A percentile compares a stretch with the other conserved stretches of the same genome.
Conservation (phyloP, 2,329 filamentous ascomycete genomes). For the Nigrograna mackinnonii region DNA sequence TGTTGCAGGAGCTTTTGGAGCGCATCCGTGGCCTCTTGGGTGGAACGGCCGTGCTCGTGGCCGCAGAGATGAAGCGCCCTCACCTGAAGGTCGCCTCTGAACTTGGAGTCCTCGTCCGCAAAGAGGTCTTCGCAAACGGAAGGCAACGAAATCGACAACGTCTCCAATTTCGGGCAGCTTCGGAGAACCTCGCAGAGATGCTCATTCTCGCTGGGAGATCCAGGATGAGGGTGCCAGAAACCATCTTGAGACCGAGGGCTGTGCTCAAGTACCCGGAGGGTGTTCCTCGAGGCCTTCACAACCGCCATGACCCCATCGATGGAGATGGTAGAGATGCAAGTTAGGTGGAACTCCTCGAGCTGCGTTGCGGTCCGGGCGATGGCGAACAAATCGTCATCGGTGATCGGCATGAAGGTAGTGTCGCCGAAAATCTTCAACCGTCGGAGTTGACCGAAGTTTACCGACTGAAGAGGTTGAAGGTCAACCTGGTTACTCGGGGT, state of each 20-base stretch:
- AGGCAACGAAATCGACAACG: slow-evolving; percentile 53
- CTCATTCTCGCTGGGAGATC: slow-evolving; percentile 46
- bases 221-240: slow-evolving; percentile 55
- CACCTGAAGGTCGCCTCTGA: slow-evolving; percentile 53
- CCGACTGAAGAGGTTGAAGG: slow-evolving; percentile 48
- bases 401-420: slow-evolving; percentile 56
- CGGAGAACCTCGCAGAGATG: slow-evolving; percentile 54
- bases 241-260: slow-evolving; percentile 57
- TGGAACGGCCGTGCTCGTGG: slow-evolving; percentile 40
- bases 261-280: slow-evolving; percentile 56
- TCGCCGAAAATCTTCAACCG: slow-evolving; percentile 60
- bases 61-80: slow-evolving; percentile 53
- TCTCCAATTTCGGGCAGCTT: slow-evolving; percentile 50
- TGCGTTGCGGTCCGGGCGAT: slow-evolving; percentile 56
- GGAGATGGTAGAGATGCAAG: slow-evolving; percentile 56
- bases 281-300: slow-evolving; percentile 52
- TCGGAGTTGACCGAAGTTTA: slow-evolving; percentile 54
- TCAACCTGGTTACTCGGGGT: slow-evolving; percentile 46
- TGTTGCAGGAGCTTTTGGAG: slow-evolving; percentile 46
- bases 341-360: slow-evolving; percentile 58
- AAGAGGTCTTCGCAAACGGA: slow-evolving; percentile 53
- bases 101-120: slow-evolving; percentile 47
- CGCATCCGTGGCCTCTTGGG: slow-evolving; percentile 35
- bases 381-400: slow-evolving; percentile 52
- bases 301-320: slow-evolving; percentile 58